Conservation (phyloP, 1,284 basidiomycete species). For the Trichosporon sp. region DNA sequence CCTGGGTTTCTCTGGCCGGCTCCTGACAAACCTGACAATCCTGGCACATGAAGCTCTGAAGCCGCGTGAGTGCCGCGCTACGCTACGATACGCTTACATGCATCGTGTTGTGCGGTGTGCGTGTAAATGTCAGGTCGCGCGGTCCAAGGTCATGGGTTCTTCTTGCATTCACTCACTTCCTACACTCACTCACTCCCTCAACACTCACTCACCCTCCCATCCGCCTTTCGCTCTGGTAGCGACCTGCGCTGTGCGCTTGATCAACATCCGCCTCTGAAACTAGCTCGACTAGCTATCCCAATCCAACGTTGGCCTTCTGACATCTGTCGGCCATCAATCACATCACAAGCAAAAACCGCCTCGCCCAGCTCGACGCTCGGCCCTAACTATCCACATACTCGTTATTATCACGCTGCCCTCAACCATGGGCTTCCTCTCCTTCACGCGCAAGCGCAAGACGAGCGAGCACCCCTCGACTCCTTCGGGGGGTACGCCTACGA, state of each 20-base stretch:
- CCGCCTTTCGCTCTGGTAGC: background rate
- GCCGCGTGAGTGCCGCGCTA: too few species aligned
- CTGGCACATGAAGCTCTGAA: too few species aligned
- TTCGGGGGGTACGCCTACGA: background rate
- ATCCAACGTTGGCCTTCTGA: background rate
- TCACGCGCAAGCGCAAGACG: background rate
- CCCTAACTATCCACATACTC: background rate
- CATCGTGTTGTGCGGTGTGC: too few species aligned
- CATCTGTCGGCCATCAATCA: background rate
- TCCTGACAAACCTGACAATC: too few species aligned
- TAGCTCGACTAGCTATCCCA: too few species aligned
- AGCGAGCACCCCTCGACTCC: background rate
- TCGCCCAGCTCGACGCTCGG: background rate
- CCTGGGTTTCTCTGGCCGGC: too few species aligned
- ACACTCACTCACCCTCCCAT: background rate
- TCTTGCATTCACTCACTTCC: background rate
- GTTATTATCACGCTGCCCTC: background rate
- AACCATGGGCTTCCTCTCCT: slow-evolving; percentile 6
- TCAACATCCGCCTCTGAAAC: too few species aligned
- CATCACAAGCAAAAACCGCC: background rate
- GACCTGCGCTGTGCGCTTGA: background rate
- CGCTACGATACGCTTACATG: too few species aligned
- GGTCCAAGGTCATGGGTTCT: too few species aligned
- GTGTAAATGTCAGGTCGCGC: too few species aligned
- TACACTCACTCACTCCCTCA: background rate